Evolutionary conservation across 169 alveolate genomes (phyloP).

Genomic region (Cystoisospora suis): DNA sequence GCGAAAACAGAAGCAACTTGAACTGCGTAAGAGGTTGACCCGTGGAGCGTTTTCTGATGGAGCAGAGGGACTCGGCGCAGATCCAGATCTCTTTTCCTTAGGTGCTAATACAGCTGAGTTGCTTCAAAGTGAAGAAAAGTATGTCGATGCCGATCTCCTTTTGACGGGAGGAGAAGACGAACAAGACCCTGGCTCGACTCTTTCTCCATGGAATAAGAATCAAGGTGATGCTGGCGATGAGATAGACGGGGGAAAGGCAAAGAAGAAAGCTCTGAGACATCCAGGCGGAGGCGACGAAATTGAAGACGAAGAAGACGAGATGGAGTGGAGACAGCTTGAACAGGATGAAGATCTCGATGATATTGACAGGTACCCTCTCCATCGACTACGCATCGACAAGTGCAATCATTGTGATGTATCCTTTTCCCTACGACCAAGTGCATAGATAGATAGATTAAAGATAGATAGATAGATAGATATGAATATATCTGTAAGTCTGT

Average conservation of each 20-base stretch:
- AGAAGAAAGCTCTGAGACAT: not conserved
- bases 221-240: not conserved
- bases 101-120: not conserved
- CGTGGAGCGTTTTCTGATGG: slow-evolving; percentile 12
- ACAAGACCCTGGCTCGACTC: too few species aligned
- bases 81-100: slow-evolving; percentile 42
- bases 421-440: too few species aligned
- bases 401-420: too few species aligned
- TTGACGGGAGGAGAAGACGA: slow-evolving; percentile 21
- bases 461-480: too few species aligned
- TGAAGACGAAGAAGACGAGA: slow-evolving; percentile 13
- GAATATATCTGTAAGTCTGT: too few species aligned
- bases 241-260: not conserved
- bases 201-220: not conserved
- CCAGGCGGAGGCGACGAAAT: not conserved
- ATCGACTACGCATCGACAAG: too few species aligned
- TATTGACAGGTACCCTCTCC: not conserved
- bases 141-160: slow-evolving; percentile 1
- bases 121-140: not conserved
- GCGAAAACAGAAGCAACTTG: slow-evolving; percentile 33
- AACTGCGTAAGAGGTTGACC: slow-evolving; percentile 20
- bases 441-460: too few species aligned
- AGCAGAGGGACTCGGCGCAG: not conserved
- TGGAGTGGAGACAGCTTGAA: slow-evolving; percentile 36
- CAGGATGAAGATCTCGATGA: not conserved